Percentiles rank a stretch among this genome's conserved stretches.
Conservation (phyloP, 768 basidiomycete genomes). For the Fomitopsis serialis region DNA sequence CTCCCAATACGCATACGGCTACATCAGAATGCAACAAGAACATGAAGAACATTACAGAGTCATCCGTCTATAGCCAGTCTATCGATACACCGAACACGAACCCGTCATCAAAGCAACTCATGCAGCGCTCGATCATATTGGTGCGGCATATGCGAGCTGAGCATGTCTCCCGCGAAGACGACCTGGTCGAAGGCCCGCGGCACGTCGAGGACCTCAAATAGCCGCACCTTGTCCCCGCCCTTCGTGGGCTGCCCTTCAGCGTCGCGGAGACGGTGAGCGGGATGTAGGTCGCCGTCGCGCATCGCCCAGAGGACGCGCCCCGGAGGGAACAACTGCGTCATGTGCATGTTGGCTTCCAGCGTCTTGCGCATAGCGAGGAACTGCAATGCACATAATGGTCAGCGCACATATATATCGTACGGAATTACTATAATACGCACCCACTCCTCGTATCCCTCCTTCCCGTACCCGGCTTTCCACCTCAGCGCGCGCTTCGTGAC, state of each 20-base stretch:
- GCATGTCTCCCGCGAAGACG: conserved; percentile 78
- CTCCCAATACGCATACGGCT: too few relatives aligned
- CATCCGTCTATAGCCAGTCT: too few relatives aligned
- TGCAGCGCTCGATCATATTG: conserved; percentile 75
- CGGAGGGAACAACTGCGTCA: conserved; percentile 67
- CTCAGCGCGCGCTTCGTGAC: conserved; percentile 44
- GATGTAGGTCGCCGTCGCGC: conserved; percentile 65
- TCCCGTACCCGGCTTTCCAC: conserved; percentile 60
- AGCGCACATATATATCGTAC: background rate
- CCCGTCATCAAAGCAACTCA: conserved; percentile 37
- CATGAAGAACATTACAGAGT: too few relatives aligned
- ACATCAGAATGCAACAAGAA: too few relatives aligned
- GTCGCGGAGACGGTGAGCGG: conserved; percentile 36
- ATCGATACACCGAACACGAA: background rate
- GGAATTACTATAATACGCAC: conserved; percentile 20
- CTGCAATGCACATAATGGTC: conserved; percentile 28
- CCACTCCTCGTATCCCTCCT: conserved; percentile 52
- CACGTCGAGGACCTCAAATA: conserved; percentile 75
- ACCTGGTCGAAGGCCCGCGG: conserved; percentile 78
- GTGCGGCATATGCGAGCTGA: conserved; percentile 76
- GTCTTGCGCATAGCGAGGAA: conserved; percentile 80
- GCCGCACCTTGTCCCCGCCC: conserved; percentile 47
- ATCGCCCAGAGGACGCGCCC: conserved; percentile 78
- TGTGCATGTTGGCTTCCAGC: conserved; percentile 78
- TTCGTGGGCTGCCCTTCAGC: conserved; percentile 31